Percentiles rank a stretch among this genome's conserved stretches.
Evolutionary conservation across 371 early-diverging fungal genomes (phyloP).

Genomic region (Chytridiales sp.): DNA sequence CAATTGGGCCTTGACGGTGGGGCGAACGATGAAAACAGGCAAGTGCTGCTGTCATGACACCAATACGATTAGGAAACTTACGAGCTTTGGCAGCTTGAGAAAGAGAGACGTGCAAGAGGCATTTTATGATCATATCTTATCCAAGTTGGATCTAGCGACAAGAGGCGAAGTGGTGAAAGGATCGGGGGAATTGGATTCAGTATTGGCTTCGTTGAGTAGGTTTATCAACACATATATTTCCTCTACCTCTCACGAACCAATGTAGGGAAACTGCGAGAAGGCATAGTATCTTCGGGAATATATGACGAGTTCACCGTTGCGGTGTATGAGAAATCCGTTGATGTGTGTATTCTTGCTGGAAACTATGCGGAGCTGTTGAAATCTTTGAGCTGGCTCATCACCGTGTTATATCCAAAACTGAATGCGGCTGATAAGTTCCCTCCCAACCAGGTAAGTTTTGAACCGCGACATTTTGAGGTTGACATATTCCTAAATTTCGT

Average conservation of each 20-base stretch:
- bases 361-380: slow-evolving; percentile 41
- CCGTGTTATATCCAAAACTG: slow-evolving; percentile 21
- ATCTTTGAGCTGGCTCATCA: slow-evolving; percentile 25
- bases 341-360: slow-evolving; percentile 24
- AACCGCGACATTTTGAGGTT: no score
- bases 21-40: slow-evolving; percentile 5
- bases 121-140: slow-evolving; percentile 22
- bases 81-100: slow-evolving; percentile 10
- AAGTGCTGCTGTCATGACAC: neutral
- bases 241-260: neutral
- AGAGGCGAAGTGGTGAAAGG: neutral
- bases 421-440: neutral
- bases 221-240: neutral
- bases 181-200: slow-evolving; percentile 16
- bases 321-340: slow-evolving; percentile 34
- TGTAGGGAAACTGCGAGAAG: slow-evolving; percentile 40
- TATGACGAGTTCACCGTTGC: slow-evolving; percentile 28
- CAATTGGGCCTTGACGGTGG: neutral
- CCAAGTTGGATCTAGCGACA: slow-evolving; percentile 3
- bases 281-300: slow-evolving; percentile 19
- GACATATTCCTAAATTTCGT: no score
- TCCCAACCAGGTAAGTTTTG: no score
- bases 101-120: slow-evolving; percentile 19
- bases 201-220: slow-evolving; percentile 28
- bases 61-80: neutral